phyloP scores from a whole-genome alignment of 345 rosid genomes.

The Turritis glabra region DNA sequence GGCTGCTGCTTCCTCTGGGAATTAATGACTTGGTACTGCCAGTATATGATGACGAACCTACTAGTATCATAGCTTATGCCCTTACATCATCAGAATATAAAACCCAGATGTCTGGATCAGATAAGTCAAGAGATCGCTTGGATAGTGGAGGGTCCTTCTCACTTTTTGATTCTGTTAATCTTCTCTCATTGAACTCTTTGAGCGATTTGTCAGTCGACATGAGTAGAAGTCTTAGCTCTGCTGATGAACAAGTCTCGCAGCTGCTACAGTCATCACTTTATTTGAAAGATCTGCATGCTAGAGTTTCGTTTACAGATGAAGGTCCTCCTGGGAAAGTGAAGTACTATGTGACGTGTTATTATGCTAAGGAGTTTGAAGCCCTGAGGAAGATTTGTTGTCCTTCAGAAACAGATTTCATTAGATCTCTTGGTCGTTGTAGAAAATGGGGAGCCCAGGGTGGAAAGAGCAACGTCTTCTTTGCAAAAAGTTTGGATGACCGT shows the following conservation, averaged over 20 bases:
- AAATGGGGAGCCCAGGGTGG: conserved; percentile 99
- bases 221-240: conserved; percentile 50
- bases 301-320: conserved; percentile 72
- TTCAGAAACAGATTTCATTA: conserved; percentile 75
- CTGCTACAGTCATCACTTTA: conserved; percentile 57
- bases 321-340: conserved; percentile 75
- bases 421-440: conserved; percentile 94
- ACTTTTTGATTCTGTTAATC: conserved; percentile 58
- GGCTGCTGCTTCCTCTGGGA: conserved; percentile 76
- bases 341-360: conserved; percentile 83
- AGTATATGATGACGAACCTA: conserved; percentile 91
- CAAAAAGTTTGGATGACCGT: conserved; percentile 93
- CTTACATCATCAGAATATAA: conserved; percentile 70
- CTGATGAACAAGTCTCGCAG: conserved; percentile 62
- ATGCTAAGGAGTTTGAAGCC: conserved; percentile 82
- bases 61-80: conserved; percentile 87
- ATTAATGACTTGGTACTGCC: conserved; percentile 68
- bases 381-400: conserved; percentile 88
- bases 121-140: conserved; percentile 54
- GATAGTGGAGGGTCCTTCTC: conserved; percentile 52
- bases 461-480: conserved; percentile 97
- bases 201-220: conserved; percentile 54
- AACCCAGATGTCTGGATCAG: conserved; percentile 62
- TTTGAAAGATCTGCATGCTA: conserved; percentile 71
- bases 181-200: conserved; percentile 51